Evolutionary conservation across 768 basidiomycete species (phyloP).

Genomic region (Tulasnella sp.): DNA sequence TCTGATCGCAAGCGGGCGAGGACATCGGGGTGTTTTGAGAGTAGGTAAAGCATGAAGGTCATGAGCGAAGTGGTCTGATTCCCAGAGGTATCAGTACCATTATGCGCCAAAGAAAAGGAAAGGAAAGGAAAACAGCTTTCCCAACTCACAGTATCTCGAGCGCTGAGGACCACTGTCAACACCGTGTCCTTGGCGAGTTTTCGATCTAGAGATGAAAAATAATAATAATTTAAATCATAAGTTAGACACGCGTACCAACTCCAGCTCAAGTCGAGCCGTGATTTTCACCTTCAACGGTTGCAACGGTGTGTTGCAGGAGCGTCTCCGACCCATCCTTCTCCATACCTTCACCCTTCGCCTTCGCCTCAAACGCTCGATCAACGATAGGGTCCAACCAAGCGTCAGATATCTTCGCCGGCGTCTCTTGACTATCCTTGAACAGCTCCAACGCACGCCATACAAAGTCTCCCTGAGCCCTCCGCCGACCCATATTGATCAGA

Average conservation of each 20-base stretch:
- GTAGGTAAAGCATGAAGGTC: conserved; percentile 11
- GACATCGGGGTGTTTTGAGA: conserved; percentile 14
- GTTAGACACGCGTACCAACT: no score
- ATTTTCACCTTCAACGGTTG: not conserved
- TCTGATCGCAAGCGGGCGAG: conserved; percentile 17
- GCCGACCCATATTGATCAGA: not conserved
- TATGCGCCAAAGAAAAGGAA: no score
- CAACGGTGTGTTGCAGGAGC: conserved; percentile 10
- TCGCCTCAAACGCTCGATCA: conserved; percentile 4
- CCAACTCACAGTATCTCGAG: not conserved
- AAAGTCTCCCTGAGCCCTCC: not conserved
- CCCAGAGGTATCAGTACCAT: no score
- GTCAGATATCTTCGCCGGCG: not conserved
- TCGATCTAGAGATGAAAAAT: conserved; percentile 3
- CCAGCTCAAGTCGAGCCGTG: no score
- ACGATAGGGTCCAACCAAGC: conserved; percentile 9
- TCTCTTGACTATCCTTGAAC: not conserved
- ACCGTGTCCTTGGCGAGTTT: conserved; percentile 14
- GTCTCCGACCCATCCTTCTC: not conserved
- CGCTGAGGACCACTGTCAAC: not conserved
- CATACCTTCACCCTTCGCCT: not conserved
- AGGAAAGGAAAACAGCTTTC: not conserved
- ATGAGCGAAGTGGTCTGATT: conserved; percentile 12
- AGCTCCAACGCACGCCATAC: conserved; percentile 7
- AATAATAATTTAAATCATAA: not conserved